Evolutionary conservation across 805 yeast species (phyloP).

Genomic region (Henningerozyma blattae): DNA sequence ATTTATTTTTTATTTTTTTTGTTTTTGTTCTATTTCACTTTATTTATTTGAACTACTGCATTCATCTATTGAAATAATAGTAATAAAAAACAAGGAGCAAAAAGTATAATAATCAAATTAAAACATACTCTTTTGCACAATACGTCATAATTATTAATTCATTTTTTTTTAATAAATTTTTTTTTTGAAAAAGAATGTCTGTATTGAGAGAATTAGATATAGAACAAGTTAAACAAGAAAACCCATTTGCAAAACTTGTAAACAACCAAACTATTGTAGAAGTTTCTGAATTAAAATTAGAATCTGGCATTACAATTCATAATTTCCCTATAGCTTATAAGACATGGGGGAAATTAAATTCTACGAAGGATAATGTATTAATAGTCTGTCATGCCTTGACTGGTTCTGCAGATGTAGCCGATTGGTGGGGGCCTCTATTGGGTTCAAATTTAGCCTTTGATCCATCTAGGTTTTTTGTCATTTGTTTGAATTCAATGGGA

Average conservation of each 20-base stretch:
- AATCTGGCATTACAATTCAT: constrained; percentile 60
- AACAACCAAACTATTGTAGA: constrained; percentile 67
- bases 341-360: constrained; percentile 85
- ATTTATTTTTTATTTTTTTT: too few species aligned
- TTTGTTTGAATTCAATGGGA: constrained; percentile 87
- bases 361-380: constrained; percentile 58
- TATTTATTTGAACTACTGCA: too few species aligned
- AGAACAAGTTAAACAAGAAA: constrained; percentile 22
- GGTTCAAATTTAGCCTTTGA: constrained; percentile 81
- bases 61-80: too few species aligned
- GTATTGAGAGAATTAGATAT: constrained; percentile 13
- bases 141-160: too few species aligned
- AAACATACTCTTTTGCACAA: too few species aligned
- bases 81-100: too few species aligned
- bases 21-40: too few species aligned
- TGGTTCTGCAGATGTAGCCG: constrained; percentile 89
- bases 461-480: constrained; percentile 72
- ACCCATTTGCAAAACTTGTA: constrained; percentile 61
- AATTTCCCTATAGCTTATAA: constrained; percentile 90
- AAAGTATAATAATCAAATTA: too few species aligned
- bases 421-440: constrained; percentile 97
- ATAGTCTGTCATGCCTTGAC: constrained; percentile 94
- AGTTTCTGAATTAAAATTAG: constrained; percentile 62
- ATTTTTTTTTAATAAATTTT: too few species aligned
- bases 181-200: neutral